Evolutionary conservation across 208 protist genomes (phyloP), one percentile per base, ranked within the genome.

Genomic region (Wallacemonas sp.): DNA sequence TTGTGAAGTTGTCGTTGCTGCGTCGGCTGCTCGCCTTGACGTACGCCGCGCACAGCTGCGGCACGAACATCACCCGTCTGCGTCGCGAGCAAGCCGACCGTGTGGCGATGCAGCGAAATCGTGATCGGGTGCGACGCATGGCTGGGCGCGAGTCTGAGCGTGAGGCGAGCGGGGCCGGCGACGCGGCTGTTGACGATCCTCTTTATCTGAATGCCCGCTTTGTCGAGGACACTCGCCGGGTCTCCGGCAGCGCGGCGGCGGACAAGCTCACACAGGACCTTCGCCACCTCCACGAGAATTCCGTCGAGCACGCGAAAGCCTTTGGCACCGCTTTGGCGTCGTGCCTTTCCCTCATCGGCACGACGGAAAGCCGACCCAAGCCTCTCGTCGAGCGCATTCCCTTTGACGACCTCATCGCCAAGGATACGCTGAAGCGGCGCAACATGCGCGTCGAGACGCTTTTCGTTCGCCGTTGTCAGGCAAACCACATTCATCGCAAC

Each of bases 1-100:
- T 68, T 1, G n/a, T 81, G 52, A 81, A 81, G 67, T 63, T 81
- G 22, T 73, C 76, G 8, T 67, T 81, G n/a, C 55, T 81, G 27
- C 64, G 71, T 4, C 64, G 76, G 24, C 42, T 81, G 41, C 66
- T 81, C 46, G 58, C 76, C 13, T 63, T 81, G 5, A 73, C 66
- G 1, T 81, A 81, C 67, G 76, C 76, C 27, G 76, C 76, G 29
- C 73, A 73, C 26, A 70, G 67, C n/a, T 63, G 63, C 3, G 69
- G 76, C 19, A 38, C 39, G 48, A 71, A 63, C 36, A 63, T 78
- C 24, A 57, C 66, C 17, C 27, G 38, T 33, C 58, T 76, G 13
- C 52, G 66, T 10, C 50, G 63, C 17, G 30, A 54, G 10, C 63
- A 74, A 21, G 66, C 64, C 9, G 76, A 81, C 17, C 67, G 30